phyloP scores from a whole-genome alignment of 495 filamentous ascomycete genomes.

The Annulohypoxylon moriforme region DNA sequence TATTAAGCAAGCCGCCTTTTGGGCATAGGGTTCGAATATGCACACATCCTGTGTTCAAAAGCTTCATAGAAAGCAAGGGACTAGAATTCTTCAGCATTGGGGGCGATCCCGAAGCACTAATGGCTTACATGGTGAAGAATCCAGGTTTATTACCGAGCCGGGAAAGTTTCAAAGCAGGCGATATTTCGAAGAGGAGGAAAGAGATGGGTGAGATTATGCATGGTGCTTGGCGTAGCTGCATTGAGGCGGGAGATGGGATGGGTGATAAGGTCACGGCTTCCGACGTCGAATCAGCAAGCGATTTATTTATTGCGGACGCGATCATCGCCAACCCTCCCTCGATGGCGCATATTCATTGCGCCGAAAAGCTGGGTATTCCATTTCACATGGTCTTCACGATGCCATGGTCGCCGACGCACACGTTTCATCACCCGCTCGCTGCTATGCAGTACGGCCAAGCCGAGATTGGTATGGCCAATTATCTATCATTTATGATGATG shows the following conservation, averaged over 20 bases:
- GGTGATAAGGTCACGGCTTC: conserved; percentile 56
- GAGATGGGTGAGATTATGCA: conserved; percentile 69
- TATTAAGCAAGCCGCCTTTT: conserved; percentile 60
- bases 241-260: conserved; percentile 58
- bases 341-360: conserved; percentile 74
- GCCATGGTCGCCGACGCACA: conserved; percentile 69
- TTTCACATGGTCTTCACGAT: conserved; percentile 77
- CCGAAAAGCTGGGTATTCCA: conserved; percentile 69
- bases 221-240: conserved; percentile 69
- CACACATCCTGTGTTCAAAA: conserved; percentile 70
- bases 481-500: conserved; percentile 68
- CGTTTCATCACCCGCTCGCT: conserved; percentile 68
- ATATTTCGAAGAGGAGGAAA: conserved; percentile 66
- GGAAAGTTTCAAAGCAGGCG: conserved; percentile 64
- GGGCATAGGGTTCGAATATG: conserved; percentile 72
- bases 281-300: conserved; percentile 41
- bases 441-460: conserved; percentile 57
- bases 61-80: conserved; percentile 64
- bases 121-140: conserved; percentile 56
- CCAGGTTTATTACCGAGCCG: conserved; percentile 61
- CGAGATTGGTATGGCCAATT: conserved; percentile 65
- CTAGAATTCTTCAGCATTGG: conserved; percentile 73
- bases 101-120: conserved; percentile 70
- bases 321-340: conserved; percentile 76
- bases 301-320: conserved; percentile 72